Base-by-base conservation (phyloP, 495 filamentous ascomycete species). In the Daldinia bambusicola region DNA sequence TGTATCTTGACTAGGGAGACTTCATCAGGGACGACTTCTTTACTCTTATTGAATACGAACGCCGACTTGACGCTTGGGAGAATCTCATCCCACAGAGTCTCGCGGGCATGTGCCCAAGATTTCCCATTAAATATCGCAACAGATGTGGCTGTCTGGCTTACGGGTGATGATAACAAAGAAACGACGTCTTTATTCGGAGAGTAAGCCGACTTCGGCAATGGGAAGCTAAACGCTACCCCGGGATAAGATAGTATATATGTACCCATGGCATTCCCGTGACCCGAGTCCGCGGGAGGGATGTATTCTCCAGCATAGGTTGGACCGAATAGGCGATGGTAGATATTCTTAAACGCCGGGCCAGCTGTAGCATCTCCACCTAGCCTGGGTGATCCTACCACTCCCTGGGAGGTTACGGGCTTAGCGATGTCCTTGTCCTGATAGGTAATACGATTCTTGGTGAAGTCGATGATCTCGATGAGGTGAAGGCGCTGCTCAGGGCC, bases 281-380 rank as follows among this genome's bases (percentile, higher is more conserved):
- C 61, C 18, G 50, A 5, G 5, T 20, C 74, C 50, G 58, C 7
- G 88, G 88, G 63, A 20, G 90, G 84, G 31, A 97, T 82, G 69
- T 94, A 98, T 82, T 99, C 95, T 37, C 95, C 95, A 2, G 92
- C 90, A 75, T 94, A 97, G 0, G 95, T 94, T 13, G 93, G 93
- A 0, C 95, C 95, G 75, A 99, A 89, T 4, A 97, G 84, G 55
- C 91, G 89, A 58, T 95, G 92, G 79, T 98, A 98, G 61, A 99
- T 91, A 80, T 96, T 93, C 43, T 90, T 88, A 77, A 98, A 98
- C 36, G 87, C 89, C 5, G 95, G 95, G 4, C 94, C 93, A 5
- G 84, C 80, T 2, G 84, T 66, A 41, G 78, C 63, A 57, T 83
- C 79, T 31, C 69, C 79, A 4, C 79, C 58, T 14, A 78, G 58